Evolutionary conservation across 805 yeast genomes (phyloP), one percentile per base, ranked within the genome.

Genomic region (Saturnispora quitensis): DNA sequence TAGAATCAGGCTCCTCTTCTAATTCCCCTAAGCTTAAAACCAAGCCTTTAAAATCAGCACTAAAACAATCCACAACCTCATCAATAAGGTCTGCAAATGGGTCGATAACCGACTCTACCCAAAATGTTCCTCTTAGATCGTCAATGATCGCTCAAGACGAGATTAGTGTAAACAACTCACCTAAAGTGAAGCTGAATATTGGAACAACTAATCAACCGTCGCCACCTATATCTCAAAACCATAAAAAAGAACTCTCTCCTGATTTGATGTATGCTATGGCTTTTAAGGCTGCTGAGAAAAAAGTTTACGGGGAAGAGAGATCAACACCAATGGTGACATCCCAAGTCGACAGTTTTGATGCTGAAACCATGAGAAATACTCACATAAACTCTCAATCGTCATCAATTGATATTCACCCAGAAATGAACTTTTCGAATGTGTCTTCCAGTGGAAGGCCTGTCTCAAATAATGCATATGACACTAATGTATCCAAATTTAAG

Each of bases 211-310:
- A 18, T 13, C 24, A 38, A 10, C n/a, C 45, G 2, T 27, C 22
- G 7, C 5, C 35, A 24, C 9, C 17, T 13, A 13, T 24, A 13
- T 10, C 47, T 18, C 6, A 24, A 36, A 13, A 36, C 8, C 18
- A 10, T 8, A 50, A 38, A 7, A 40, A 40, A 2, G 46, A 58
- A 43, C 57, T 64, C 42, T 62, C 77, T 27, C 75, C 75, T 24
- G 76, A 73, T 40, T 83, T 80, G 55, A 68, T 80, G 71, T 81
- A 81, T 57, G 71, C 70, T 20, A 68, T 68, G 56, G 86, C 86
- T 0, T 68, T 75, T 54, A 75, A 75, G 55, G 75, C 76, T 13
- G 86, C 87, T 0, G 68, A 73, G 62, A 73, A 70, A 53, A 78
- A 72, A 53, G 85, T 81, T 1, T 80, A 80, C 58, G 83, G 82